Evolutionary conservation across 306 rosid species (phyloP).

Genomic region (Abrus pulchellus): DNA sequence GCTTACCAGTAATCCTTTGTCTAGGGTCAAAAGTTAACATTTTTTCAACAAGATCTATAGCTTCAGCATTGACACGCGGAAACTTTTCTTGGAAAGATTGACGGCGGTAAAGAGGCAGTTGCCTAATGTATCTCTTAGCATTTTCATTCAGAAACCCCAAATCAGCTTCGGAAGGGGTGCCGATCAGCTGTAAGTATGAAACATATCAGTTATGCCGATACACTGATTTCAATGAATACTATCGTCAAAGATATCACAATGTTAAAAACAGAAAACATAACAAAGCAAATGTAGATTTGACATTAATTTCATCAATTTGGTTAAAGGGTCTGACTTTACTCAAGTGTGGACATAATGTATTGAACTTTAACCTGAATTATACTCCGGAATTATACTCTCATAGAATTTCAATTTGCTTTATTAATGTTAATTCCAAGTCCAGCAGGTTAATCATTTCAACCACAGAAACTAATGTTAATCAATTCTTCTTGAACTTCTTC

Average conservation of each 20-base stretch:
- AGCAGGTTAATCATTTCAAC: conserved; percentile 40
- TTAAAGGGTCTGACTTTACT: conserved; percentile 11
- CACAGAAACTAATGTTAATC: conserved; percentile 9
- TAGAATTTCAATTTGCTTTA: conserved; percentile 45
- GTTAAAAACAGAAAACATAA: not conserved
- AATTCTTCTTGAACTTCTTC: conserved; percentile 38
- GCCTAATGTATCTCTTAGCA: conserved; percentile 95
- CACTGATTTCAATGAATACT: conserved; percentile 27
- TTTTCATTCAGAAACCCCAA: conserved; percentile 92
- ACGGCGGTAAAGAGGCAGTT: conserved; percentile 73
- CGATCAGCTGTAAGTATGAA: conserved; percentile 80
- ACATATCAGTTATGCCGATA: conserved; percentile 29
- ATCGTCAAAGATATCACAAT: conserved; percentile 18
- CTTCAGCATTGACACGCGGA: conserved; percentile 92
- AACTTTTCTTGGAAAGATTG: conserved; percentile 94
- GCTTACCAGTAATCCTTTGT: conserved; percentile 88
- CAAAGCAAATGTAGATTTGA: conserved; percentile 3
- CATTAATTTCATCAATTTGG: conserved; percentile 7
- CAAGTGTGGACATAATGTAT: conserved; percentile 22
- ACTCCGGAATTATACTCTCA: conserved; percentile 28
- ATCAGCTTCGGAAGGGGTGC: conserved; percentile 97
- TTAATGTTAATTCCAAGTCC: conserved; percentile 23
- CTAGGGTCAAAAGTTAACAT: conserved; percentile 97
- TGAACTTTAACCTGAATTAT: conserved; percentile 23
- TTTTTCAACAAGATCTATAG: conserved; percentile 96